Evolutionary conservation across 129 eudicot species (phyloP).

Genomic region (Mikania micrantha): DNA sequence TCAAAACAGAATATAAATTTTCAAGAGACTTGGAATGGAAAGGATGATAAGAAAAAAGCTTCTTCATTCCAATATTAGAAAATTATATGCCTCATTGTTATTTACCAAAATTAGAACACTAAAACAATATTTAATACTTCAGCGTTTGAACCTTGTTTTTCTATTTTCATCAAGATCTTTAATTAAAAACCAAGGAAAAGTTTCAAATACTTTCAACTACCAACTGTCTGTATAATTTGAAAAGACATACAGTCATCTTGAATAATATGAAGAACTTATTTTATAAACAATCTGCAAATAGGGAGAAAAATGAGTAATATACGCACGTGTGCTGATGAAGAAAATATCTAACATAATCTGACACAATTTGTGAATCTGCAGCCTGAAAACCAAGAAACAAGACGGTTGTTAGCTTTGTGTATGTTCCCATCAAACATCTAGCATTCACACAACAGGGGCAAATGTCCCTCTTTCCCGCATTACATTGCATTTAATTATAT

Average conservation of each 20-base stretch:
- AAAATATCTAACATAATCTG: slow-evolving; percentile 12
- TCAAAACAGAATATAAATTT: too few species aligned
- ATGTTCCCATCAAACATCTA: not conserved
- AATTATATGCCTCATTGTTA: not conserved
- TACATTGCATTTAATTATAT: not conserved
- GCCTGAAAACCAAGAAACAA: not conserved
- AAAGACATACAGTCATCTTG: not conserved
- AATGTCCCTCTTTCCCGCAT: not conserved
- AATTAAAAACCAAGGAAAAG: not conserved
- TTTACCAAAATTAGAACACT: not conserved
- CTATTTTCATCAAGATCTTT: not conserved
- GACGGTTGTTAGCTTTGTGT: not conserved
- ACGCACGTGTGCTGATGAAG: slow-evolving; percentile 12
- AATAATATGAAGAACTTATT: not conserved
- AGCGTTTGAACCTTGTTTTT: not conserved
- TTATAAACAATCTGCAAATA: not conserved
- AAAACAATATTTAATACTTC: not conserved
- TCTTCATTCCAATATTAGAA: not conserved
- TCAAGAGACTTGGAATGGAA: not conserved
- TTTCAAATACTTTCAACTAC: not conserved
- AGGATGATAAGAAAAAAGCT: not conserved
- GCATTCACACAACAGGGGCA: not conserved
- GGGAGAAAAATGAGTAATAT: not conserved
- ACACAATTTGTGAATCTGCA: slow-evolving; percentile 6
- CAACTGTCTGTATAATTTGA: not conserved